Conservation (phyloP, 2,329 filamentous ascomycete genomes). For the Seiridium unicorne region DNA sequence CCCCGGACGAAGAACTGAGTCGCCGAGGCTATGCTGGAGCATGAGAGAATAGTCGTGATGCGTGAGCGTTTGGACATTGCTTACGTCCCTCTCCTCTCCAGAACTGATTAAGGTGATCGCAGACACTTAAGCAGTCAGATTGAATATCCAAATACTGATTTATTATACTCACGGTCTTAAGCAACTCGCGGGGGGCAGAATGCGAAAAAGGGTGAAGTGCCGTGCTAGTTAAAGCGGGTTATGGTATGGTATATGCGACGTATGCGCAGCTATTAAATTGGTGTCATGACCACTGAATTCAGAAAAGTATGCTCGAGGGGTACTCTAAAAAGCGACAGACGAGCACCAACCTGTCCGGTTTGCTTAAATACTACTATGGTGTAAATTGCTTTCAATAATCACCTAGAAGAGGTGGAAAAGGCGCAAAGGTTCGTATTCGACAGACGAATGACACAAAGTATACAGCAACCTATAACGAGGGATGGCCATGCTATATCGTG, state of each 20-base stretch:
- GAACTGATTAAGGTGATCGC: neutral
- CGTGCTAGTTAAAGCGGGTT: neutral
- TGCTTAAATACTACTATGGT: too few relatives aligned
- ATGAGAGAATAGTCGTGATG: neutral
- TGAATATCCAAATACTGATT: neutral
- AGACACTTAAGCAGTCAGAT: neutral
- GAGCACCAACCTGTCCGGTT: too few relatives aligned
- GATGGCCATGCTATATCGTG: too few relatives aligned
- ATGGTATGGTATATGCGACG: neutral
- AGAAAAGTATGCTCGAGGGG: neutral
- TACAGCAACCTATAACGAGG: too few relatives aligned
- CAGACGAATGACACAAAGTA: too few relatives aligned
- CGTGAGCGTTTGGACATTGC: neutral
- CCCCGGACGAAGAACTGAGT: conserved; percentile 2
- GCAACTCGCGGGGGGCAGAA: neutral
- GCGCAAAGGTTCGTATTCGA: too few relatives aligned
- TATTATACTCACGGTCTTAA: neutral
- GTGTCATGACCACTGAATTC: neutral
- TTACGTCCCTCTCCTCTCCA: neutral
- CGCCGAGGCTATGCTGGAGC: neutral
- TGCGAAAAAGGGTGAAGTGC: neutral
- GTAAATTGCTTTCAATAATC: too few relatives aligned
- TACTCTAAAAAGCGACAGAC: too few relatives aligned
- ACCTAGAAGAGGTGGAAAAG: too few relatives aligned
- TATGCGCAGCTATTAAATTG: neutral